Base-by-base conservation (phyloP, 1,139 yeast species). In the Blastobotrys ciferrii region DNA sequence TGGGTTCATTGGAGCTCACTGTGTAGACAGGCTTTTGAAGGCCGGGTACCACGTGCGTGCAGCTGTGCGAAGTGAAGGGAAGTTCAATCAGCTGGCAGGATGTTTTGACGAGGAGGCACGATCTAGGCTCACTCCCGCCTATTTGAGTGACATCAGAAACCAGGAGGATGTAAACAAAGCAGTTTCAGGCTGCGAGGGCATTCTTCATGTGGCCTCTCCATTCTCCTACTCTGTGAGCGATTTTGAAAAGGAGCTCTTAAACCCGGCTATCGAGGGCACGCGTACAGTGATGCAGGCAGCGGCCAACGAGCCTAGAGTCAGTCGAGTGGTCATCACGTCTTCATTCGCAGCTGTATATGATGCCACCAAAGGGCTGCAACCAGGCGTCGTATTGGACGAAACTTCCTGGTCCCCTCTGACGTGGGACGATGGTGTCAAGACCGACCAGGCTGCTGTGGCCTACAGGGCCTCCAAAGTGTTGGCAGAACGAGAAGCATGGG, bases 181-280 rank as follows among this genome's bases (percentile, higher is more conserved):
- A 7, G 28, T 36, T 5, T 7, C 25, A 3, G 40, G 40, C 40
- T 18, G 28, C 13, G 13, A 18, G 3, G 40, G 14, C 14, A 19
- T 36, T 19, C 59, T 81, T 31, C 88, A 82, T 65, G 77, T 81
- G 2, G 84, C 84, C 12, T 75, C 82, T 20, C 83, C 84, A 2
- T 70, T 70, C 42, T 70, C 75, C 56, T 58, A 62, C 38, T 59
- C 66, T 38, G 71, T 69, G 47, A 68, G 69, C 31, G 76, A 75
- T 35, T 77, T 73, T 17, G 65, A 70, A 46, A 60, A 62, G 54
- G 67, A 63, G 33, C 52, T 68, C 38, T 60, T 76, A 45, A 64
- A 64, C 17, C 82, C 83, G 2, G 84, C 84, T 2, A 65, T 78
- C 32, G 61, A 71, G 39, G 84, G 84, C 31, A 77, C 83, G 4